A percentile compares a stretch with the other conserved stretches of the same genome.
Conservation (phyloP, 2,329 filamentous ascomycete species). For the Aspergillus sp. region DNA sequence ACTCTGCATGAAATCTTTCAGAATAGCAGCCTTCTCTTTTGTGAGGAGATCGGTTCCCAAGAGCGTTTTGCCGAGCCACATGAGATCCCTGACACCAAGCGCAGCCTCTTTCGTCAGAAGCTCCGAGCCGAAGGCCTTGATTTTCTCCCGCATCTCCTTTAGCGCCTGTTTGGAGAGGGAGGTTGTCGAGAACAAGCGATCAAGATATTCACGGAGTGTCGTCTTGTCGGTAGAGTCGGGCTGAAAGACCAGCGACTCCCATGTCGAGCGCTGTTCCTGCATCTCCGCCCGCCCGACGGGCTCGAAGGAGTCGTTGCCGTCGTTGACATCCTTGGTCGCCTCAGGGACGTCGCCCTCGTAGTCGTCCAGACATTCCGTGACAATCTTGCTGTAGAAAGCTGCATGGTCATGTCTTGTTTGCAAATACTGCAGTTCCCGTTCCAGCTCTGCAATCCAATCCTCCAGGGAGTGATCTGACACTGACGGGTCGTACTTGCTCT, state of each 20-base stretch:
- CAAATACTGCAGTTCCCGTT: constrained; percentile 49
- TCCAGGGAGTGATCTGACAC: constrained; percentile 48
- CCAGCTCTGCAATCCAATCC: constrained; percentile 50
- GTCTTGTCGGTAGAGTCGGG: constrained; percentile 43
- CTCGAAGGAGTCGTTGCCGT: constrained; percentile 42
- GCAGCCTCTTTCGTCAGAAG: constrained; percentile 30
- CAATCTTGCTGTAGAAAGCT: constrained; percentile 55
- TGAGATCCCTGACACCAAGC: constrained; percentile 44
- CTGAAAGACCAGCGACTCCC: constrained; percentile 59
- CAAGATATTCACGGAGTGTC: constrained; percentile 52
- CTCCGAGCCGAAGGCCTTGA: constrained; percentile 39
- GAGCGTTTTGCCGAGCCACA: constrained; percentile 49
- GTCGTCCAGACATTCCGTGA: constrained; percentile 54
- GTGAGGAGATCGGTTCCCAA: constrained; percentile 52
- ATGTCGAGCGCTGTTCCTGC: constrained; percentile 52
- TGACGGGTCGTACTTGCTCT: constrained; percentile 54
- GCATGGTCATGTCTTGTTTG: constrained; percentile 57
- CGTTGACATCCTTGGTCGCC: neutral
- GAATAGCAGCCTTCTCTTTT: constrained; percentile 50
- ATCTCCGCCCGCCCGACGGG: constrained; percentile 53
- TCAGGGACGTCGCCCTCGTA: constrained; percentile 24
- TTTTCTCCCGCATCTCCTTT: constrained; percentile 37
- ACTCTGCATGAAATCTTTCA: constrained; percentile 53
- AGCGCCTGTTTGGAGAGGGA: constrained; percentile 44
- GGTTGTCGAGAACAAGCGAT: constrained; percentile 49